phyloP scores from a whole-genome alignment of 1,139 yeast species.

The Arxiozyma telluris region DNA sequence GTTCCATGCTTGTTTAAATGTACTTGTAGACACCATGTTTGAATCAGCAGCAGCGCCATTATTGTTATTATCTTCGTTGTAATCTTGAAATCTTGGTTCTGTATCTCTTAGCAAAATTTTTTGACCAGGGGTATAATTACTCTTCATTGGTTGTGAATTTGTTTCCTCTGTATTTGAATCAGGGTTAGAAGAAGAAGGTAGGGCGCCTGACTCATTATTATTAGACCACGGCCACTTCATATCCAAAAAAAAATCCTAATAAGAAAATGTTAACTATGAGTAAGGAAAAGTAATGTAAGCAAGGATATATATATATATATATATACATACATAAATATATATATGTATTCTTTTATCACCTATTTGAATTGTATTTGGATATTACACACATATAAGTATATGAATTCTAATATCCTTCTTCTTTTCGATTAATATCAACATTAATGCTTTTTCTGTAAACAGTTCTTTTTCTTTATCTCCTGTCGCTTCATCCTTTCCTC shows the following conservation, averaged over 20 bases:
- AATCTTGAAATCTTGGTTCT: conserved; percentile 28
- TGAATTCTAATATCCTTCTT: too few relatives aligned
- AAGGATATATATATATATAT: too few relatives aligned
- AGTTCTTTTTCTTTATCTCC: too few relatives aligned
- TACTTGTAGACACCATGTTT: conserved; percentile 1
- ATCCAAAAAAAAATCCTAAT: not conserved
- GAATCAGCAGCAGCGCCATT: not conserved
- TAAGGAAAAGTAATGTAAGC: too few relatives aligned
- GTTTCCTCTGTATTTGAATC: not conserved
- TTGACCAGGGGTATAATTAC: conserved; percentile 28
- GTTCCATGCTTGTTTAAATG: conserved; percentile 28
- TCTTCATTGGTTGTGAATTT: not conserved
- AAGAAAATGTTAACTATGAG: not conserved
- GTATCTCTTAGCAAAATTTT: conserved; percentile 34
- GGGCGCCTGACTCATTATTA: not conserved
- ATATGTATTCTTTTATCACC: too few relatives aligned
- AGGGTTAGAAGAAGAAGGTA: not conserved
- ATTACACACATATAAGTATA: too few relatives aligned
- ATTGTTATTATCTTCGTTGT: not conserved
- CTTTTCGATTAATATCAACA: not conserved
- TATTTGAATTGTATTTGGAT: not conserved
- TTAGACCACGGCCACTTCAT: conserved; percentile 3
- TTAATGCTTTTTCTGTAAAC: not conserved
- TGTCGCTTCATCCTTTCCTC: not conserved
- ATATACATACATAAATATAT: too few relatives aligned